Base-by-base conservation (phyloP, 805 yeast species). In the Hemisphaericaspora nanyangensis region DNA sequence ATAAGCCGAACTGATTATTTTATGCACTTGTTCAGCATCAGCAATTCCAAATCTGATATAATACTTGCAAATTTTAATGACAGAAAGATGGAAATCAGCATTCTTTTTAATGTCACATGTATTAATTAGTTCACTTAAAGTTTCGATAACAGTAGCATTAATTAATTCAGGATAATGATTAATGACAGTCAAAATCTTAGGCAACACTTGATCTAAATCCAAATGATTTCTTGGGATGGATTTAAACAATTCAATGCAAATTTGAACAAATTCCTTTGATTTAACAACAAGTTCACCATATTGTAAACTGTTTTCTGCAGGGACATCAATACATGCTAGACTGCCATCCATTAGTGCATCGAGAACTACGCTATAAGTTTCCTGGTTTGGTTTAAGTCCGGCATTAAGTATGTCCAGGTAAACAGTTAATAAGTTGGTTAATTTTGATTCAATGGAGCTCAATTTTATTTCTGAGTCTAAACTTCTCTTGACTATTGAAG, bases 361-460 rank as follows among this genome's bases (percentile, higher is more conserved):
- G 33, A 84, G 62, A 5, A 75, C 55, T 1, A 62, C 55, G 48
- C 74, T 65, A 56, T 77, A 83, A 6, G 85, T 81, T 15, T 63
- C 64, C 30, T 55, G 50, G 18, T 72, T 67, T 13, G 93, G 93
- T 52, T 76, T 80, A 17, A 74, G 25, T 10, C 35, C 44, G 13
- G 34, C 28, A 4, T 40, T 52, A 28, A 84, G 65, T 54, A 82
- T 61, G 49, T 82, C 89, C 36, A 84, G 85, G 53, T 84, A 84
- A 26, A 82, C 79, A 16, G 78, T 80, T 46, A 84, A 61, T 42
- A 84, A 55, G 38, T 73, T 76, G 2, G 85, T 82, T 54, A 84
- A 65, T 52, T 74, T 76, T 33, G 72, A 73, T 54, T 84, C 88
- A 6, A 76, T 58, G 18, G 79, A 66, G 45, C 46, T 56, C 4